Percentiles rank a stretch among this genome's conserved stretches.
phyloP scores from a whole-genome alignment of 352 stramenopile genomes.

The Plasmopara halstedii region DNA sequence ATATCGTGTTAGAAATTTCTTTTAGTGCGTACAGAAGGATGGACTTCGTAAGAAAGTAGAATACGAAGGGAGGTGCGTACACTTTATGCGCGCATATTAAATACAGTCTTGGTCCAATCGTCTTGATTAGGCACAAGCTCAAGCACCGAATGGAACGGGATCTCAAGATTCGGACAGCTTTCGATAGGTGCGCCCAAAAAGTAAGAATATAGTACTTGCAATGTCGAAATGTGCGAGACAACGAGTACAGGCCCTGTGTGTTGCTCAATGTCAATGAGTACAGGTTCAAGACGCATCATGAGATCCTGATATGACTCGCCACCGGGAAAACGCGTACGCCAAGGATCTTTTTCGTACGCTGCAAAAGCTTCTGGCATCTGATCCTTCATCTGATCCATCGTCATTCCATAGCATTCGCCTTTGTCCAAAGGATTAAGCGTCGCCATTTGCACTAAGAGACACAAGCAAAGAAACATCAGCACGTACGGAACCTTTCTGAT shows the following conservation, averaged over 20 bases:
- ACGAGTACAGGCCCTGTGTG: conserved; percentile 79
- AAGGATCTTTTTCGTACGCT: conserved; percentile 61
- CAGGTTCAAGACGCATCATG: conserved; percentile 86
- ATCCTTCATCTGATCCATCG: conserved; percentile 78
- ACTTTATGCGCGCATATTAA: conserved; percentile 54
- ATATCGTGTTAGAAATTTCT: too few species aligned
- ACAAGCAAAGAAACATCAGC: conserved; percentile 3
- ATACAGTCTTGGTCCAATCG: conserved; percentile 79
- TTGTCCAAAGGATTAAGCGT: conserved; percentile 81
- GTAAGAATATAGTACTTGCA: conserved; percentile 85
- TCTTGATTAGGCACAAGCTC: conserved; percentile 76
- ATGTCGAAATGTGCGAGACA: conserved; percentile 80
- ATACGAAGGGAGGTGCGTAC: conserved; percentile 3
- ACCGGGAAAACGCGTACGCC: conserved; percentile 77
- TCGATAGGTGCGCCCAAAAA: conserved; percentile 77
- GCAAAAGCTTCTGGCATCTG: conserved; percentile 56
- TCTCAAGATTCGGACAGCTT: conserved; percentile 67
- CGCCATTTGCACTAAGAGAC: conserved; percentile 57
- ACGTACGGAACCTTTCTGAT: neutral
- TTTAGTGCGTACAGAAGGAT: too few species aligned
- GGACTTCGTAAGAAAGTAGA: too few species aligned
- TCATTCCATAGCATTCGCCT: conserved; percentile 79
- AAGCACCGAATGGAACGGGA: conserved; percentile 79
- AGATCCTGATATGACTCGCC: conserved; percentile 93
- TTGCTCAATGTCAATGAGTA: conserved; percentile 91